phyloP scores from a whole-genome alignment of 495 filamentous ascomycete species.

The Talaromyces wortmannii region DNA sequence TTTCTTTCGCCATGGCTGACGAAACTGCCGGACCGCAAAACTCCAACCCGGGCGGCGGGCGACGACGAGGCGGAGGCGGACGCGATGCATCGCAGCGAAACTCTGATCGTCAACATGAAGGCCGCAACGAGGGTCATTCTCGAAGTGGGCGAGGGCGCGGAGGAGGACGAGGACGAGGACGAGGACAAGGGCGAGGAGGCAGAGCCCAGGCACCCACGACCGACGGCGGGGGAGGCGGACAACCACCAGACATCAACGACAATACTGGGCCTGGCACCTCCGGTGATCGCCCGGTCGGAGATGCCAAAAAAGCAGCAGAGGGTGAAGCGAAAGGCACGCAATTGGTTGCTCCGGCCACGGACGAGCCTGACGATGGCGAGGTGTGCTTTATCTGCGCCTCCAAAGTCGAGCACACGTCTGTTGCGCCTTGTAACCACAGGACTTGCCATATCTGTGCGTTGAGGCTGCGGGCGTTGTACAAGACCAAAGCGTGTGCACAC shows the following conservation, averaged over 20 bases:
- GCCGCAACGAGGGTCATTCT: background rate
- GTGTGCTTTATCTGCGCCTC: slow-evolving; percentile 97
- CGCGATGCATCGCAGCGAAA: slow-evolving; percentile 2
- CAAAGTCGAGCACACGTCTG: slow-evolving; percentile 70
- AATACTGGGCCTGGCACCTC: slow-evolving; percentile 18
- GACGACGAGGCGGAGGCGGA: slow-evolving; percentile 9
- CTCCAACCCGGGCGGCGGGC: slow-evolving; percentile 7
- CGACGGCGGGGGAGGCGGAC: background rate
- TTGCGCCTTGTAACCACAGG: slow-evolving; percentile 89
- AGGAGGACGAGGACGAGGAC: slow-evolving; percentile 4
- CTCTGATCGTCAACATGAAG: background rate
- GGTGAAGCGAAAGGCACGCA: slow-evolving; percentile 18
- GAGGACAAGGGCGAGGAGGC: background rate
- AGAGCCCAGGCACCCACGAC: background rate
- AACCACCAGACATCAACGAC: too few relatives aligned
- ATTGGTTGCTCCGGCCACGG: slow-evolving; percentile 18
- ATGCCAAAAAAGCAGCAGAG: slow-evolving; percentile 19
- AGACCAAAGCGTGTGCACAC: slow-evolving; percentile 89
- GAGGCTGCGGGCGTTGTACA: slow-evolving; percentile 85
- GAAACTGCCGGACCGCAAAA: background rate
- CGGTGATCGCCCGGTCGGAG: slow-evolving; percentile 33
- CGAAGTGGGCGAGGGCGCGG: slow-evolving; percentile 1
- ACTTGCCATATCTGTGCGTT: slow-evolving; percentile 95
- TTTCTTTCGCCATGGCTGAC: background rate
- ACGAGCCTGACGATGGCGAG: slow-evolving; percentile 62